These are phyloP conservation scores for Claviceps lovelessii DNA, from an alignment of 2,329 filamentous ascomycete genomes.

Conservation along the genomic window DNA sequence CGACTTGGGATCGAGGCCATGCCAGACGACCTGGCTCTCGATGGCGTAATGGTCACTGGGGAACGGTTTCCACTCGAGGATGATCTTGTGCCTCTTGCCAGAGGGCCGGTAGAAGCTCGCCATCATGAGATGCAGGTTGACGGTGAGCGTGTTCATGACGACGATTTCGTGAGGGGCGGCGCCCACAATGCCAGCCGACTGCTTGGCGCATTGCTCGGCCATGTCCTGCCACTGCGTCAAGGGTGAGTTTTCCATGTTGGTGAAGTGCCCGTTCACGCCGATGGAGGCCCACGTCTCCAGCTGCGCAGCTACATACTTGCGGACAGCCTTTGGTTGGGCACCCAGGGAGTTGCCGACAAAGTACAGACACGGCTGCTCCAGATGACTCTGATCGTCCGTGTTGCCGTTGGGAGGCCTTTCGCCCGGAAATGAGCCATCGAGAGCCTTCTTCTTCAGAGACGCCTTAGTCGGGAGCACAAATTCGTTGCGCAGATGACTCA, in stretches of 20 bases:
- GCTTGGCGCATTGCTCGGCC: conserved; percentile 56
- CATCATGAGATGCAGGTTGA: conserved; percentile 70
- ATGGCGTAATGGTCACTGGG: conserved; percentile 79
- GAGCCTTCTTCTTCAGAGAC: conserved; percentile 51
- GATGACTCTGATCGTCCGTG: conserved; percentile 13
- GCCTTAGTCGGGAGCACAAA: conserved; percentile 65
- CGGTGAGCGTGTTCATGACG: conserved; percentile 76
- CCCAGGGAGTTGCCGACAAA: conserved; percentile 85
- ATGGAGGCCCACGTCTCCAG: conserved; percentile 73
- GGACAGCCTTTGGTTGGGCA: conserved; percentile 58
- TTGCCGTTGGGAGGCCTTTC: conserved; percentile 7
- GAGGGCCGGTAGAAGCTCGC: conserved; percentile 69
- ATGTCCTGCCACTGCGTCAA: conserved; percentile 64
- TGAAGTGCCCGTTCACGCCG: conserved; percentile 75
- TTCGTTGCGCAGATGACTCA: conserved; percentile 48
- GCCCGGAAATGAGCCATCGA: conserved; percentile 27
- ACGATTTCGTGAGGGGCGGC: conserved; percentile 60
- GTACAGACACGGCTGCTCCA: conserved; percentile 41
- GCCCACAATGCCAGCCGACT: conserved; percentile 62
- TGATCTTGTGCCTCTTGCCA: conserved; percentile 54
- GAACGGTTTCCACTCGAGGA: conserved; percentile 82
- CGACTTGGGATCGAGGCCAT: conserved; percentile 49
- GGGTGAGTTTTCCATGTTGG: conserved; percentile 49
- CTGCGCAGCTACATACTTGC: conserved; percentile 53
- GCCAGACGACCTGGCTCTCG: conserved; percentile 63